Base-by-base conservation (phyloP, 352 stramenopile species). In the Pythium sp. region DNA sequence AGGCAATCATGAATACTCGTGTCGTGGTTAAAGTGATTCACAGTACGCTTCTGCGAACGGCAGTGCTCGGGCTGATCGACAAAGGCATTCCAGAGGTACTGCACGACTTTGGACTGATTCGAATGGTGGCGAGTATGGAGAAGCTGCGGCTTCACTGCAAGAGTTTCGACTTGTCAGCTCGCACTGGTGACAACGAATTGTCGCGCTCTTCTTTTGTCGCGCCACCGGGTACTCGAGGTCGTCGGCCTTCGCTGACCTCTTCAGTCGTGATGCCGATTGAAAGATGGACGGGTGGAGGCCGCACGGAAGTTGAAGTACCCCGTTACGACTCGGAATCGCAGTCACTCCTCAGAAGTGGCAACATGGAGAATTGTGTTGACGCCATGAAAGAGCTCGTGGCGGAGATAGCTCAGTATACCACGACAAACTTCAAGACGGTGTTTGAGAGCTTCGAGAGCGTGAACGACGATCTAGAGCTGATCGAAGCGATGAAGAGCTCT, bases 41-140 rank as follows among this genome's bases (percentile, higher is more conserved):
- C 62, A 70, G 58, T 51, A 70, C 66, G 41, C 65, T 79, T 0
- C 26, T 77, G 20, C 70, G 70, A 12, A 72, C 72, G 5, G 73
- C 69, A 15, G 47, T 75, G 1, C 14, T 74, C n/a, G 73, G 73
- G 26, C 58, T 72, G n/a, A 74, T 79, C 32, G 64, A 76, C 26
- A 76, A 79, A 58, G 70, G 70, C 30, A 61, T 76, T 22, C 73
- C 73, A 0, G 62, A 67, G 15, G 46, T 75, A 2, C 38, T 79
- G 14, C 73, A 76, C 46, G 67, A 79, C 41, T 67, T 62, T 49
- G 67, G 70, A 0, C 60, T 77, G 26, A 71, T 66, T 30, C 34
- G 34, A 15, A 74, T 74, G 61, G 34, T 65, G 34, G 47, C 34
- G 8, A 59, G 65, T 2, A 76, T 71, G 64, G 34, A 74, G 34